Evolutionary conservation across 2,329 filamentous ascomycete species (phyloP), one percentile per base, ranked within the genome.

Genomic region (Phyllosticta citribraziliensis): DNA sequence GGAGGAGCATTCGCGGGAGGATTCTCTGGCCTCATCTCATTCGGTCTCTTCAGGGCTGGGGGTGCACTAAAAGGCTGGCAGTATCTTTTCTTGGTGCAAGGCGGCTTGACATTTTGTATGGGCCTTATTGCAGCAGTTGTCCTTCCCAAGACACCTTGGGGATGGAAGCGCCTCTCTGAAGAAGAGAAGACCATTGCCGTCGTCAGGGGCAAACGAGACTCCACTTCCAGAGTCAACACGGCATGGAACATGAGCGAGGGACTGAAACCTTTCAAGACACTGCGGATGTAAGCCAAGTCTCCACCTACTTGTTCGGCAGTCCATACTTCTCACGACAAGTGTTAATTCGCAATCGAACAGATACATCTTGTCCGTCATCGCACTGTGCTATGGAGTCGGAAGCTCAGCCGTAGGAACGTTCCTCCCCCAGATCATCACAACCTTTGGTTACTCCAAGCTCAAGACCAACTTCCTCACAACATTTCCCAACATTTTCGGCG

Each of bases 1-100:
- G 47, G 57, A 2, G 60, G 53, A 11, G 59, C 57, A 12, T 51
- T 60, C 12, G 54, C 61, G 6, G 40, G 52, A 12, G 61, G 57
- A 1, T 60, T 63, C 17, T 52, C 52, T 8, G 61, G 61, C 3
- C 47, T 63, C n/a, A 60, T 63, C 9, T 60, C 61, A 1, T 78
- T 75, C 58, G 75, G 72, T 1, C 70, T 76, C 27, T 78, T 79
- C 63, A 73, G 71, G 25, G 71, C 77, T 50, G 61, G 72, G 9
- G 71, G 70, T 1, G 62, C 66, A 0, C 61, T 76, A 1, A 69
- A 72, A 5, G 66, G 69, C 56, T 79, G 76, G 77, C 73, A 77
- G 61, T 74, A 78, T 47, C 73, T 80, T 1, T 79, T 80, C 62
- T 66, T 80, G 55, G 73, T 78, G 10, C 76, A 80, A 64, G 78